phyloP scores from a whole-genome alignment of 306 rosid genomes.

The Cucurbita argyrosperma region DNA sequence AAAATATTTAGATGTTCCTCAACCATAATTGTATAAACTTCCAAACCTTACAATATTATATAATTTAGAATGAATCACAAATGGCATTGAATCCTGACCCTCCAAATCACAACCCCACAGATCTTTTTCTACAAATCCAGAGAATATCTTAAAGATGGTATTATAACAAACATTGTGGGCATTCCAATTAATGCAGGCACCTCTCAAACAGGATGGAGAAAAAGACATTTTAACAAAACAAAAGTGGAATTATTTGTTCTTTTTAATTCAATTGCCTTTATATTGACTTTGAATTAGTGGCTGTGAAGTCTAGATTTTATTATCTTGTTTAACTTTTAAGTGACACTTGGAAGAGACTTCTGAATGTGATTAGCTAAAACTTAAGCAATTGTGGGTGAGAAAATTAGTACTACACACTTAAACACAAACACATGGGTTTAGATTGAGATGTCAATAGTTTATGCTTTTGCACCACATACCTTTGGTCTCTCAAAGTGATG shows the following conservation, averaged over 20 bases:
- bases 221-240: neutral
- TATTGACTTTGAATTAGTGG: conserved; percentile 5
- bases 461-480: neutral
- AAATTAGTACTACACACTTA: conserved; percentile 8
- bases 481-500: conserved; percentile 33
- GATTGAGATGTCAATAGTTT: neutral
- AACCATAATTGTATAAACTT: neutral
- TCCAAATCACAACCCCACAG: conserved; percentile 1
- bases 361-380: conserved; percentile 18
- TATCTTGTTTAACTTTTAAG: conserved; percentile 2
- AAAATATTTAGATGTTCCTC: neutral
- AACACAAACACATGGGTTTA: conserved; percentile 17
- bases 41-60: neutral
- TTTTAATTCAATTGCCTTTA: neutral
- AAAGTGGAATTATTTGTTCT: neutral
- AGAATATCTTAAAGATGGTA: conserved; percentile 1
- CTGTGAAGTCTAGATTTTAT: conserved; percentile 6
- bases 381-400: conserved; percentile 11
- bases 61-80: neutral
- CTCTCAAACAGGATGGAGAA: conserved; percentile 5
- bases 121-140: neutral
- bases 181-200: conserved; percentile 5
- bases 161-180: conserved; percentile 3
- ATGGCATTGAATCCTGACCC: neutral
- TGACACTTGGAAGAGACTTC: conserved; percentile 20